Evolutionary conservation across 164 flowering plant species (phyloP).

Genomic region (Stephania japonica): DNA sequence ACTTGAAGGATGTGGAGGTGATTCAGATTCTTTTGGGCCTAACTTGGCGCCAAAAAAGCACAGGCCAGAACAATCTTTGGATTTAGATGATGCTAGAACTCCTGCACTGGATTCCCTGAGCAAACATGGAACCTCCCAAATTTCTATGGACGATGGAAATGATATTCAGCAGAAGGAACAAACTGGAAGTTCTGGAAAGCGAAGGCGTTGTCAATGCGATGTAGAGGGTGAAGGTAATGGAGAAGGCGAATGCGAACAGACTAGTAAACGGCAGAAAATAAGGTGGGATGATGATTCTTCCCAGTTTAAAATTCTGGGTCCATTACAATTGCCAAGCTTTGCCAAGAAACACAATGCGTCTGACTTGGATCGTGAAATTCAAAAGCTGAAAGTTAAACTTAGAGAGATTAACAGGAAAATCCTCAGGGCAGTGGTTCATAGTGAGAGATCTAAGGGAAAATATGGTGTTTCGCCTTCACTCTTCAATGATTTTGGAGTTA

Average conservation of each 20-base stretch:
- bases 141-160: constrained; percentile 6
- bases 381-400: constrained; percentile 20
- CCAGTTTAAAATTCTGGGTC: constrained; percentile 34
- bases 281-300: constrained; percentile 26
- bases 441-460: constrained; percentile 17
- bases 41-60: constrained; percentile 14
- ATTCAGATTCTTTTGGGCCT: constrained; percentile 6
- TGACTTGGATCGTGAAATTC: constrained; percentile 19
- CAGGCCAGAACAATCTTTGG: constrained; percentile 17
- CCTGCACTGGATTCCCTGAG: not conserved
- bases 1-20: constrained; percentile 13
- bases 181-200: constrained; percentile 34
- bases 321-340: constrained; percentile 36
- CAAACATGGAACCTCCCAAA: constrained; percentile 7
- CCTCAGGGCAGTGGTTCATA: constrained; percentile 14
- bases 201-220: constrained; percentile 28
- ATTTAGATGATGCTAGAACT: constrained; percentile 8
- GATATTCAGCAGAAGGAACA: constrained; percentile 18
- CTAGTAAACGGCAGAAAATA: constrained; percentile 29
- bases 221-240: constrained; percentile 13
- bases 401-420: constrained; percentile 22
- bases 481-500: constrained; percentile 17
- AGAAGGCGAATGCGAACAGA: constrained; percentile 20
- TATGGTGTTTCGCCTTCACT: constrained; percentile 27
- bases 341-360: constrained; percentile 3